A percentile compares a stretch with the other conserved stretches of the same genome.
These are phyloP conservation scores for Cytospora leucostoma DNA, from an alignment of 2,329 filamentous ascomycete species.

Conservation along the genomic window DNA sequence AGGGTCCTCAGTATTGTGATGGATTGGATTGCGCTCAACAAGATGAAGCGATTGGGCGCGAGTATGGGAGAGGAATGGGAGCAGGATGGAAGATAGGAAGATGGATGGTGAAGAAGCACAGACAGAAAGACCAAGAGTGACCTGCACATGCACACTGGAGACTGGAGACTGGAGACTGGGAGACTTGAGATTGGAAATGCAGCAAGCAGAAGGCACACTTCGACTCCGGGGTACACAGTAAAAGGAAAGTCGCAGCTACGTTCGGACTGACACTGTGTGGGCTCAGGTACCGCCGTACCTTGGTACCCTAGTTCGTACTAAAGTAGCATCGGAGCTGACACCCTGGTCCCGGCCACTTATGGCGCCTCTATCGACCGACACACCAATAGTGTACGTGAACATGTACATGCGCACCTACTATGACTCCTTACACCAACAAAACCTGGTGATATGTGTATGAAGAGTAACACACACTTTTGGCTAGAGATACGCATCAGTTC, in stretches of 20 bases:
- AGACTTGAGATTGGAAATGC: not conserved
- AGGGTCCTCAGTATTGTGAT: not conserved
- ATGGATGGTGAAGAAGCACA: conserved; percentile 22
- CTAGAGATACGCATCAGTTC: no score
- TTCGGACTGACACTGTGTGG: conserved; percentile 10
- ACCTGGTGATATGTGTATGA: no score
- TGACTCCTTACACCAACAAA: no score
- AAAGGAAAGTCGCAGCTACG: not conserved
- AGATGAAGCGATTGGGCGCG: conserved; percentile 16
- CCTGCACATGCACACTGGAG: not conserved
- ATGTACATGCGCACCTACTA: no score
- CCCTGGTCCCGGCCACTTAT: conserved; percentile 19
- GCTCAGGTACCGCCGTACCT: conserved; percentile 12
- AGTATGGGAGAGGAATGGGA: not conserved
- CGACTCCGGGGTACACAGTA: not conserved
- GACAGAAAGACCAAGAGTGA: conserved; percentile 3
- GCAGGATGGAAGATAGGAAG: conserved; percentile 1
- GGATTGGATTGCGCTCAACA: not conserved
- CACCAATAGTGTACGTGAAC: no score
- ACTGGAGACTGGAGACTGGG: no score
- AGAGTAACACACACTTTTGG: no score
- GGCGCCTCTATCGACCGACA: conserved; percentile 10
- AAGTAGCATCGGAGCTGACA: not conserved
- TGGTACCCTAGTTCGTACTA: not conserved
- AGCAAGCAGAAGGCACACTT: not conserved